Evolutionary conservation across 2,329 filamentous ascomycete genomes (phyloP).

Genomic region (Venturia oleaginea): DNA sequence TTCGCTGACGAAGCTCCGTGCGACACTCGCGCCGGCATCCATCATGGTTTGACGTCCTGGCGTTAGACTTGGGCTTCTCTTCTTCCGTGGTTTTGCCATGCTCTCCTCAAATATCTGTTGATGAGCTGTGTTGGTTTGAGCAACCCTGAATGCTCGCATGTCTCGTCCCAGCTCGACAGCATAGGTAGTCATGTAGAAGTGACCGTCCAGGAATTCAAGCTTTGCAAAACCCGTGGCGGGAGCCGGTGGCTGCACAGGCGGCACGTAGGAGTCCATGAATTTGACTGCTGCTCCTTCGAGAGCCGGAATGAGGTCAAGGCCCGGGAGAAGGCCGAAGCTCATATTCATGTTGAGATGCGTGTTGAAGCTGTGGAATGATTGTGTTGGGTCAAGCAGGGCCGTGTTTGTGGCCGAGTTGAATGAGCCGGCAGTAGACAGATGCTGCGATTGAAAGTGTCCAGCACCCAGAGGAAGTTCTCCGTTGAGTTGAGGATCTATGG

Average conservation of each 20-base stretch:
- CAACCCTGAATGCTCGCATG: conserved; percentile 48
- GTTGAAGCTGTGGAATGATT: not conserved
- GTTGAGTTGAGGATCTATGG: not conserved
- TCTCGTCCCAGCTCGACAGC: conserved; percentile 65
- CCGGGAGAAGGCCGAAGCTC: not conserved
- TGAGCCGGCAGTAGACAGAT: not conserved
- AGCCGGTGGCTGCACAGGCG: not conserved
- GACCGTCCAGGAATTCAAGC: conserved; percentile 64
- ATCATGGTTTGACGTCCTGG: conserved; percentile 15
- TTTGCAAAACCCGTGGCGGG: conserved; percentile 48
- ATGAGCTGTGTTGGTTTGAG: conserved; percentile 40
- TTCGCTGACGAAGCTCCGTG: conserved; percentile 21
- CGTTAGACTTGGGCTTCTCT: conserved; percentile 18
- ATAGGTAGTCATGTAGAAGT: conserved; percentile 71
- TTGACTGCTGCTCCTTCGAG: not conserved
- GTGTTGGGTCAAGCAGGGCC: not conserved
- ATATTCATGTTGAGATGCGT: not conserved
- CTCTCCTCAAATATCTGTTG: conserved; percentile 25
- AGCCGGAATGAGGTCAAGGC: not conserved
- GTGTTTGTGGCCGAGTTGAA: not conserved
- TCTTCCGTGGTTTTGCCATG: conserved; percentile 37
- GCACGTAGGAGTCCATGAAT: not conserved
- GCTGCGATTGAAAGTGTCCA: not conserved
- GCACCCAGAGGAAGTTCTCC: not conserved
- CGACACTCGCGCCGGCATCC: conserved; percentile 12